Base-by-base conservation (phyloP, 1,284 basidiomycete species). In the Marasmius fiardii region DNA sequence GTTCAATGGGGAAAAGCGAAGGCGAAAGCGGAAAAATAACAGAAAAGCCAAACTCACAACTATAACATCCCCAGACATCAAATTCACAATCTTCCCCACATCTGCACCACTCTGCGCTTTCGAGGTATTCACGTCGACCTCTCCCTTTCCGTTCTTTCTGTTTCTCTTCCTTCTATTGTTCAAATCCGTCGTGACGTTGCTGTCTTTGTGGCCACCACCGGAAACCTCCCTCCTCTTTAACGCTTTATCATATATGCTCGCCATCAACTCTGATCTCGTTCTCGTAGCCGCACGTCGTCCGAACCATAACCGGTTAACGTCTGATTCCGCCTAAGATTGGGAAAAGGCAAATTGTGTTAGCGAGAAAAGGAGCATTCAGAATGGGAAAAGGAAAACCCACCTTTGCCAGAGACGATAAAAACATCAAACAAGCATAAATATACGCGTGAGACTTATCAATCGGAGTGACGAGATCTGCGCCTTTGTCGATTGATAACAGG, bases 241-340 rank as follows among this genome's bases (percentile, higher is more conserved):
- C 0, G 94, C 88, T 69, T 97, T 97, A 68, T 94, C 90, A 65
- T 95, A 98, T 53, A 97, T 90, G 0, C 89, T 77, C 0, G 89
- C 81, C 78, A 90, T 93, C 14, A 95, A 77, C 69, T 89, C 85
- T 4, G 83, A 78, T 16, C 88, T 82, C 20, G 90, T 81, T 20
- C 90, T 76, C 10, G 88, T 86, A 7, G 77, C 70, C 0, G 85
- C 88, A n/a, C 91, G 79, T 23, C 92, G 79, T 11, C 85, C 82
- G 60, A 82, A 83, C 86, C 89, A 93, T 2, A 94, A 74, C 65
- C 93, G 91, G 53, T 90, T 81, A 1, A 92, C 72, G 61, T 95
- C 92, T 0, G 81, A 75, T 66, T 90, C 74, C 0, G 83, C 81
- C 76, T 77, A 51, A 37, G 23, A 61, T 49, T 34, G 54, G 54